Evolutionary conservation across 2,329 filamentous ascomycete genomes (phyloP), one percentile per base, ranked within the genome.

Genomic region (Ceratocystis destructans): DNA sequence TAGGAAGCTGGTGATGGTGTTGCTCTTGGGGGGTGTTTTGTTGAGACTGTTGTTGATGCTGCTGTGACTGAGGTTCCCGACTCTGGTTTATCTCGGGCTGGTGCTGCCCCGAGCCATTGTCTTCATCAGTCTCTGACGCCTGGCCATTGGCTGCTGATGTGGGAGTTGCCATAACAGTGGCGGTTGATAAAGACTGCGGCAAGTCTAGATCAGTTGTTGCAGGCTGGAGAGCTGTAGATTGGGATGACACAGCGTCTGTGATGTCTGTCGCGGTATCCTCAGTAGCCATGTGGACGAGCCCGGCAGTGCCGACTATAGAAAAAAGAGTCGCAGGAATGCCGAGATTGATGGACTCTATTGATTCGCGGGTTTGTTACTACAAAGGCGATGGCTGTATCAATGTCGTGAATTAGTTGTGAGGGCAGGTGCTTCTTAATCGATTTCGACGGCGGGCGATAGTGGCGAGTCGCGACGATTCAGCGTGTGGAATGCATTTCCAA

Each of bases 1-100:
- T 62, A 20, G 62, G 57, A 33, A 67, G 57, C 28, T 62, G 59
- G 25, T 48, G 65, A 3, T 17, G 22, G 6, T 64, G 20, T 33
- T 65, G 64, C 17, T 41, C 37, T 12, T 10, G 37, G 3, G 37
- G 8, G 10, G 37, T 12, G 37, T 12, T 41, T 41, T 65, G 45
- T 8, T 64, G 41, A 25, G 17, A 22, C 17, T 50, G 46, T 50
- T 46, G 61, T 63, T 46, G 37, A 25, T 25, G 22, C 17, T 63
- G 33, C 22, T 46, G 48, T 22, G 41, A 33, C 31, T 64, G 28
- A 20, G 55, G 20, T 59, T 53, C 45, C 12, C 57, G 41, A 22
- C 17, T 50, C 20, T 37, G 33, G 25, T 55, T 33, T 31, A 33
- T 41, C 17, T 45, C 57, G 64, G 2, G 12, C 48, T 65, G 64